A percentile compares a stretch with the other conserved stretches of the same genome.
Conservation (phyloP, 495 filamentous ascomycete species). For the Penicillium tannophilum region DNA sequence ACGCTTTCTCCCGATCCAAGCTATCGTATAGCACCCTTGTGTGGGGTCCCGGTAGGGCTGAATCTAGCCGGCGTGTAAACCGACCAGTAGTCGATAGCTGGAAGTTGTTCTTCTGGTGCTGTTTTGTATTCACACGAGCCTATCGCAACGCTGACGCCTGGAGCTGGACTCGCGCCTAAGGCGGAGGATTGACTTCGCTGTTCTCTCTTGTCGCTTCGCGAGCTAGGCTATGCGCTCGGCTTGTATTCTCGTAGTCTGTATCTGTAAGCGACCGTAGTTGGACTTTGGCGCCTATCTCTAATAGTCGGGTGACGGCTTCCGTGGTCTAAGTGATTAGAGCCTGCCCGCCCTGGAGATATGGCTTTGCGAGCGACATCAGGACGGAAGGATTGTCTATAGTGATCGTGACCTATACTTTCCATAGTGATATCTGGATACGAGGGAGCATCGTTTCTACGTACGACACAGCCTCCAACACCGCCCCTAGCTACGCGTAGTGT, state of each 20-base stretch:
- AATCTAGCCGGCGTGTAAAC: conserved; percentile 9
- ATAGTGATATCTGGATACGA: background rate
- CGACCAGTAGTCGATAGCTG: background rate
- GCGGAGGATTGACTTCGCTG: conserved; percentile 3
- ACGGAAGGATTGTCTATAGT: background rate
- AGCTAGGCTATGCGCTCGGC: conserved; percentile 7
- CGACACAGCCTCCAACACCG: conserved; percentile 4
- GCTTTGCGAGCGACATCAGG: conserved; percentile 8
- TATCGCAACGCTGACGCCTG: conserved; percentile 4
- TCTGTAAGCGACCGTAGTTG: conserved; percentile 3
- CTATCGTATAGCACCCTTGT: background rate
- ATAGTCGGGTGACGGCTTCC: conserved; percentile 5
- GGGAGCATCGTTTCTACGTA: background rate
- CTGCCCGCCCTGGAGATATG: background rate
- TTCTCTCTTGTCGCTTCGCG: conserved; percentile 7
- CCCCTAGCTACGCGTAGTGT: conserved; percentile 2
- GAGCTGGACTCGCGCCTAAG: conserved; percentile 5
- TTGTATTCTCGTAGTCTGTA: conserved; percentile 3
- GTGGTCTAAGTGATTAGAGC: background rate
- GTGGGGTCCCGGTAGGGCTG: conserved; percentile 1
- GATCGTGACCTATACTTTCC: conserved; percentile 4
- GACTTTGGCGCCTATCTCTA: conserved; percentile 4
- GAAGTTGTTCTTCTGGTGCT: conserved; percentile 2
- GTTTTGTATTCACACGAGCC: conserved; percentile 4
- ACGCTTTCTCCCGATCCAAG: conserved; percentile 2